phyloP scores from a whole-genome alignment of 345 rosid genomes.

The Aurinia saxatilis region DNA sequence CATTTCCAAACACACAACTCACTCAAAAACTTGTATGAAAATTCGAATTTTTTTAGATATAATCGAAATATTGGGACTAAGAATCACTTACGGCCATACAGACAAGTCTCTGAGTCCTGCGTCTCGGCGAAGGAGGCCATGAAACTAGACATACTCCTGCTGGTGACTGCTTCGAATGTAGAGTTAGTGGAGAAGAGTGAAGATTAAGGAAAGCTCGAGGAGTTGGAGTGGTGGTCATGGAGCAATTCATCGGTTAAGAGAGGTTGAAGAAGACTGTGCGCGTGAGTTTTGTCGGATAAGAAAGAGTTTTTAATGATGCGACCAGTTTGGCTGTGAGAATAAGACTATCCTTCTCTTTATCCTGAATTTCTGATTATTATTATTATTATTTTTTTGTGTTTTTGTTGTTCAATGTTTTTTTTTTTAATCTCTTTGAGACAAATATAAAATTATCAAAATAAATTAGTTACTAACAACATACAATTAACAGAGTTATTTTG shows the following conservation, averaged over 20 bases:
- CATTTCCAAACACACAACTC: not conserved
- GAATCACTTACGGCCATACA: slow-evolving; percentile 82
- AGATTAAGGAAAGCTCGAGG: slow-evolving; percentile 33
- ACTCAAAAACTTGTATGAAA: not conserved
- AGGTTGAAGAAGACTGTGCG: slow-evolving; percentile 6
- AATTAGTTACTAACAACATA: too few relatives aligned
- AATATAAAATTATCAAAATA: too few relatives aligned
- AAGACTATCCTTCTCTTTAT: not conserved
- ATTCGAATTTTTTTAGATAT: too few relatives aligned
- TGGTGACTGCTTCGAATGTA: slow-evolving; percentile 13
- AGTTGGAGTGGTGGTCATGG: slow-evolving; percentile 35
- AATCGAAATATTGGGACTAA: not conserved
- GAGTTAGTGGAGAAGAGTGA: slow-evolving; percentile 14
- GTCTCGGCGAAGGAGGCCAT: slow-evolving; percentile 27
- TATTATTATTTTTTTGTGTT: too few relatives aligned
- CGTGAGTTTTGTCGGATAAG: slow-evolving; percentile 25
- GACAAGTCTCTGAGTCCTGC: slow-evolving; percentile 42
- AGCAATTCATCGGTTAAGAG: slow-evolving; percentile 33
- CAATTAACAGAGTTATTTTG: too few relatives aligned
- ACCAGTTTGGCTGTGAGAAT: slow-evolving; percentile 11
- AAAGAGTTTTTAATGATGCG: not conserved
- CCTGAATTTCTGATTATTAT: too few relatives aligned
- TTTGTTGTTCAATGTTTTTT: too few relatives aligned
- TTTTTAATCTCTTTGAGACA: too few relatives aligned
- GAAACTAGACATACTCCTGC: slow-evolving; percentile 18